A percentile compares a stretch with the other conserved stretches of the same genome.
Evolutionary conservation across 192 early-diverging fungal species (phyloP).

Genomic region (Linnemannia elongata): DNA sequence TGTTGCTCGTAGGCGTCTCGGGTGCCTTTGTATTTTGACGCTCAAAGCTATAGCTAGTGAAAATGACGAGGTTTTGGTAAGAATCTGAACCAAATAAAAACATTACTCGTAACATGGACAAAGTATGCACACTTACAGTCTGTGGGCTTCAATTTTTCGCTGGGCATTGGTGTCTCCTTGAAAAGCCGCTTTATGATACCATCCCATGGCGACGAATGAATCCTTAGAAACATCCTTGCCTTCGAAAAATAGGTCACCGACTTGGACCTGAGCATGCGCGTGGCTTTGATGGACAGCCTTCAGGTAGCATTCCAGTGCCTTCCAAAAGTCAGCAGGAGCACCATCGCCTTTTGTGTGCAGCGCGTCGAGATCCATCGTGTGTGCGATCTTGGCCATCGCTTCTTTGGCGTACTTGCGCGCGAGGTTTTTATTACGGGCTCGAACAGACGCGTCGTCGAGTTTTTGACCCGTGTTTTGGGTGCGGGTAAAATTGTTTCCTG

Average conservation of each 20-base stretch:
- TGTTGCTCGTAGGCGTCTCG: no score
- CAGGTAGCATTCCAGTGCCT: neutral
- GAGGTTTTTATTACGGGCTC: neutral
- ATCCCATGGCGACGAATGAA: neutral
- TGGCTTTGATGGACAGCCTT: neutral
- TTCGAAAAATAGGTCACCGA: neutral
- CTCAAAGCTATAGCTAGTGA: no score
- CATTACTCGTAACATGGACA: no score
- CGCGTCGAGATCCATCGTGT: neutral
- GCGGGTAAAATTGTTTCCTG: neutral
- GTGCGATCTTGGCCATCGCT: neutral
- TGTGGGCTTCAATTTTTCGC: neutral
- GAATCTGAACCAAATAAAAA: no score
- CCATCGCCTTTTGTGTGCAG: neutral
- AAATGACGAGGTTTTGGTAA: no score
- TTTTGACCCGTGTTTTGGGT: neutral
- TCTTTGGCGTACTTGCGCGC: neutral
- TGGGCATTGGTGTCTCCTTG: neutral
- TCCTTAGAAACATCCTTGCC: neutral
- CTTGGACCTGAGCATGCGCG: neutral
- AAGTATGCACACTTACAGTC: neutral
- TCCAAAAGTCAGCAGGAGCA: neutral
- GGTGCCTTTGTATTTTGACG: no score
- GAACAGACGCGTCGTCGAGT: neutral
- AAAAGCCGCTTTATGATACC: neutral